Percentiles rank a stretch among this genome's conserved stretches.
Conservation (phyloP, 805 yeast genomes). For the Kodamaea nitidulidarum region DNA sequence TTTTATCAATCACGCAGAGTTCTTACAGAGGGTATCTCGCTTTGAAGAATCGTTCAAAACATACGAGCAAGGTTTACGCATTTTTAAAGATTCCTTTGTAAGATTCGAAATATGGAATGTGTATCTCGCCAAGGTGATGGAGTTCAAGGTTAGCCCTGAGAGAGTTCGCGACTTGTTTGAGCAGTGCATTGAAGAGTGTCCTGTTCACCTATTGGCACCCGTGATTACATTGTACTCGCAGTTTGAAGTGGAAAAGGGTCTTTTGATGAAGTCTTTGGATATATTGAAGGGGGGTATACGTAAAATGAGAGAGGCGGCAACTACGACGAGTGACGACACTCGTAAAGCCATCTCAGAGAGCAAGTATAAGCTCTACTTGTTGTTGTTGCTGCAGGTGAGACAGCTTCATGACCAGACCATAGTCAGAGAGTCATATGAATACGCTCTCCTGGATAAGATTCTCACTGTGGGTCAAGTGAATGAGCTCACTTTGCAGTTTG, state of each 20-base stretch:
- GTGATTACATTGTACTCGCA: slow-evolving; percentile 54
- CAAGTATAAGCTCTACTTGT: slow-evolving; percentile 21
- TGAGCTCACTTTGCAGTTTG: slow-evolving; percentile 49
- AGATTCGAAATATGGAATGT: slow-evolving; percentile 65
- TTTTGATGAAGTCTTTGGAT: slow-evolving; percentile 41
- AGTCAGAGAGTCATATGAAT: slow-evolving; percentile 37
- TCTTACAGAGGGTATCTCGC: slow-evolving; percentile 46
- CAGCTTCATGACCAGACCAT: slow-evolving; percentile 14
- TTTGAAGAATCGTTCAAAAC: slow-evolving; percentile 52
- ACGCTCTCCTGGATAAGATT: slow-evolving; percentile 38
- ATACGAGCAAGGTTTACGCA: slow-evolving; percentile 63
- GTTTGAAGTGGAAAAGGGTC: slow-evolving; percentile 57
- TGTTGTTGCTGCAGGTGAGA: slow-evolving; percentile 4
- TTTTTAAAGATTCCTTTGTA: slow-evolving; percentile 55
- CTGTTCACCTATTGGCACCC: slow-evolving; percentile 42
- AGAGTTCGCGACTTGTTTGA: slow-evolving; percentile 70
- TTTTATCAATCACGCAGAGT: slow-evolving; percentile 62
- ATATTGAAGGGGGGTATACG: slow-evolving; percentile 18
- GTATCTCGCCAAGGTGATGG: slow-evolving; percentile 54
- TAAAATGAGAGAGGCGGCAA: slow-evolving; percentile 9
- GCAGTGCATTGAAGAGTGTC: slow-evolving; percentile 48
- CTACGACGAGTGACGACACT: slow-evolving; percentile 8
- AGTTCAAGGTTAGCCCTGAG: slow-evolving; percentile 16
- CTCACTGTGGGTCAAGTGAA: slow-evolving; percentile 43
- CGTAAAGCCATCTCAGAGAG: slow-evolving; percentile 16